phyloP scores from a whole-genome alignment of 805 yeast genomes.

The Zygoascus bituminiphila region DNA sequence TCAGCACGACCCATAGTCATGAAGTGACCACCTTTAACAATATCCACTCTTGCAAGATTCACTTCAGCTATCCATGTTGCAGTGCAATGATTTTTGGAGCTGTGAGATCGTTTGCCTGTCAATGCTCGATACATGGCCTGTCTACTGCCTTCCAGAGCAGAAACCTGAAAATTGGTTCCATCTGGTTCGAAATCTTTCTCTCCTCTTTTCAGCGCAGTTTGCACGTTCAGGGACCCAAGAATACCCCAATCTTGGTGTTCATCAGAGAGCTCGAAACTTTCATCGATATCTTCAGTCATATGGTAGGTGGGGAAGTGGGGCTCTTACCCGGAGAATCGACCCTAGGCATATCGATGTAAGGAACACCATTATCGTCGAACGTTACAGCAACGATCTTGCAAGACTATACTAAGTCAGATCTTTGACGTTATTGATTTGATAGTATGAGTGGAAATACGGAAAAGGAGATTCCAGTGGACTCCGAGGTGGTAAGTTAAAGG shows the following conservation, averaged over 20 bases:
- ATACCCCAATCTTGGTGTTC: conserved; percentile 36
- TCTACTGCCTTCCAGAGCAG: conserved; percentile 44
- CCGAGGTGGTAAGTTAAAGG: neutral
- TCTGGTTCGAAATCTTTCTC: conserved; percentile 84
- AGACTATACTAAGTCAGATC: too few species aligned
- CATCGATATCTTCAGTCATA: conserved; percentile 2
- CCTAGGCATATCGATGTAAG: neutral
- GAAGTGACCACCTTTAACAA: conserved; percentile 66
- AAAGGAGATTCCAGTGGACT: neutral
- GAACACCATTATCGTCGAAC: too few species aligned
- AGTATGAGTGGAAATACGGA: neutral
- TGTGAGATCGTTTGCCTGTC: conserved; percentile 26
- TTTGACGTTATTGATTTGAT: too few species aligned
- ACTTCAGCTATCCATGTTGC: conserved; percentile 39
- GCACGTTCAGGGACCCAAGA: conserved; percentile 16
- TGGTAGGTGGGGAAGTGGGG: neutral
- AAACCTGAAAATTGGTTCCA: conserved; percentile 49
- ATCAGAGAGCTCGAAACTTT: conserved; percentile 24
- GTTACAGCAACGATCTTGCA: too few species aligned
- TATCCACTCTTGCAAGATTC: conserved; percentile 33
- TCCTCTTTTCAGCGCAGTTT: conserved; percentile 57
- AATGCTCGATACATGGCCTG: conserved; percentile 69
- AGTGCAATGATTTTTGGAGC: conserved; percentile 40
- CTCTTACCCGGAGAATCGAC: neutral
- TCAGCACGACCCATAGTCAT: conserved; percentile 63